Percentiles rank a stretch among this genome's conserved stretches.
Evolutionary conservation across 371 early-diverging fungal genomes (phyloP).

Genomic region (Thermomucor indicae-seudaticae): DNA sequence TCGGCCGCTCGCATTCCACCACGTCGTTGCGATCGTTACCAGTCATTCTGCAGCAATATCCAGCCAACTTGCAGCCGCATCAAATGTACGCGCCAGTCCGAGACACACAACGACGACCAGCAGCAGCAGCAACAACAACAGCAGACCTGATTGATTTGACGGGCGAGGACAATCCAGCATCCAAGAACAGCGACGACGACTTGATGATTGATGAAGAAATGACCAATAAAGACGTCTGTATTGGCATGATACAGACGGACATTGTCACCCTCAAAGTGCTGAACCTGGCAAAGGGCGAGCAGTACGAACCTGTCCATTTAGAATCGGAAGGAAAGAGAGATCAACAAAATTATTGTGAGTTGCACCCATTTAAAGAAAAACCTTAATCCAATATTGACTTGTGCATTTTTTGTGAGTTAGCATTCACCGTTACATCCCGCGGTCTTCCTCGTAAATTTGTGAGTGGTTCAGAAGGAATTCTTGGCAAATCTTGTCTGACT

Average conservation of each 20-base stretch:
- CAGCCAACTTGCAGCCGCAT: too few species aligned
- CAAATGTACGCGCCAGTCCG: too few species aligned
- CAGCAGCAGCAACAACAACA: constrained; percentile 3
- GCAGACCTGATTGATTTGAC: too few species aligned
- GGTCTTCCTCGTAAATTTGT: background rate
- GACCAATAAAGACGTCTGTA: constrained; percentile 25
- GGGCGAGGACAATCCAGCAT: too few species aligned
- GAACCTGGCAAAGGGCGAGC: constrained; percentile 29
- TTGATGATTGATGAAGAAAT: constrained; percentile 23
- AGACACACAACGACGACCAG: background rate
- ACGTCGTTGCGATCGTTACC: too few species aligned
- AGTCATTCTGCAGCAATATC: too few species aligned
- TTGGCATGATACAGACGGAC: constrained; percentile 44
- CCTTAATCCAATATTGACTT: background rate
- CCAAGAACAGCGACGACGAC: constrained; percentile 7
- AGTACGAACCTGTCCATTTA: constrained; percentile 27
- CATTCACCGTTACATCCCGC: background rate
- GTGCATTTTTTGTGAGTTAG: background rate
- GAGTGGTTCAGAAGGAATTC: background rate
- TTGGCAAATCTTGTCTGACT: too few species aligned
- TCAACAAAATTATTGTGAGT: constrained; percentile 30
- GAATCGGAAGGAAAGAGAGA: constrained; percentile 31
- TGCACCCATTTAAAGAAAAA: background rate
- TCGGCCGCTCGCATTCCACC: too few species aligned
- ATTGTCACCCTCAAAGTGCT: constrained; percentile 26